These are phyloP conservation scores for Populus trichocarpa DNA, from an alignment of 441 rosid species.

Conservation along the genomic window DNA sequence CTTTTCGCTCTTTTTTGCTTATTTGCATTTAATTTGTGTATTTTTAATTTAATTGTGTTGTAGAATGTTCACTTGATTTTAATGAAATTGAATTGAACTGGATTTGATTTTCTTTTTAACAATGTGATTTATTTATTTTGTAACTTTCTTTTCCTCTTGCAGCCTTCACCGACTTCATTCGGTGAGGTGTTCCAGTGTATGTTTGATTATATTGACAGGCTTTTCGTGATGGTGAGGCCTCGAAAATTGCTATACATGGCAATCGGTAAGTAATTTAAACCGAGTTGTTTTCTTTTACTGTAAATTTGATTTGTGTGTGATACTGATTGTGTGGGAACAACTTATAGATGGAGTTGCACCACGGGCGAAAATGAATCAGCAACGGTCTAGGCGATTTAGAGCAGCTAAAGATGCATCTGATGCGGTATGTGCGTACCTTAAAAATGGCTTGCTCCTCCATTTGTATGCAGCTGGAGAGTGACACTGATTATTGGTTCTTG, in stretches of 20 bases:
- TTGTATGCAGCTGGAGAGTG: conserved; percentile 1
- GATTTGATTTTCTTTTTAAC: neutral
- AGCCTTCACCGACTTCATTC: conserved; percentile 83
- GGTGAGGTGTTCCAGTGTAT: conserved; percentile 79
- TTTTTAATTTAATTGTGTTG: neutral
- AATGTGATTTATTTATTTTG: neutral
- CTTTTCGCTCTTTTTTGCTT: neutral
- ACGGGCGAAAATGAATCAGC: conserved; percentile 95
- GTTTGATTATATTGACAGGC: conserved; percentile 89
- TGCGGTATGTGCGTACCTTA: conserved; percentile 46
- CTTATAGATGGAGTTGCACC: conserved; percentile 89
- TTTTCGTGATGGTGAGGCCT: conserved; percentile 89
- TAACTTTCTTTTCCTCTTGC: conserved; percentile 24
- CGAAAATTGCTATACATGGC: conserved; percentile 83
- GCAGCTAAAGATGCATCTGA: conserved; percentile 93
- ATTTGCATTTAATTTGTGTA: neutral
- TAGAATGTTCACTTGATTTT: neutral
- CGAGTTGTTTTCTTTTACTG: neutral
- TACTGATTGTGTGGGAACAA: conserved; percentile 25
- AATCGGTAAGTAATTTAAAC: conserved; percentile 50
- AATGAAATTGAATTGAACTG: neutral
- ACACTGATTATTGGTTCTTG: neutral
- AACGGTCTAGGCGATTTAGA: conserved; percentile 86
- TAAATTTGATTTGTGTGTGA: neutral
- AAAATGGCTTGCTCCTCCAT: neutral